Conservation (phyloP, 805 yeast genomes). For the Barnettozyma californica region DNA sequence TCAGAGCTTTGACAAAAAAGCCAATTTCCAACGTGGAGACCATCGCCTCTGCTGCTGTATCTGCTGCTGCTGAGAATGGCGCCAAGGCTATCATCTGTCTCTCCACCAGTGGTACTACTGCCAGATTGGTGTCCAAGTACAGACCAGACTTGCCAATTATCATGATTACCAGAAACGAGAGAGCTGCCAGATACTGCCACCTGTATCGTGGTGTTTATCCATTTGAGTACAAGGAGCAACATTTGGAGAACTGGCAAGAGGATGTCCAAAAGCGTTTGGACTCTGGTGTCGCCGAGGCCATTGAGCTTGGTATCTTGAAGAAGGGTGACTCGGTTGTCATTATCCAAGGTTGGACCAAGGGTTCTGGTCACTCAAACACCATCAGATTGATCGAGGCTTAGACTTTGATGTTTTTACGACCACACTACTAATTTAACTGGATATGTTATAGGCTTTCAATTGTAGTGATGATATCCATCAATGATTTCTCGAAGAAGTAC, state of each 20-base stretch:
- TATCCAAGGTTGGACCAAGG: conserved; percentile 98
- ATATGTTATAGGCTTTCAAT: background rate
- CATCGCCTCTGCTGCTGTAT: conserved; percentile 93
- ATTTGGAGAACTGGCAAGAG: conserved; percentile 79
- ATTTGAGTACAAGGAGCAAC: conserved; percentile 66
- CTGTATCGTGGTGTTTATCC: conserved; percentile 99
- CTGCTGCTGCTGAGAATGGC: conserved; percentile 92
- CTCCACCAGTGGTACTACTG: conserved; percentile 92
- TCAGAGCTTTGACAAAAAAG: conserved; percentile 76
- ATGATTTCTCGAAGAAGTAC: background rate
- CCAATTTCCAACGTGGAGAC: conserved; percentile 96
- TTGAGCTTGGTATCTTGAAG: conserved; percentile 75
- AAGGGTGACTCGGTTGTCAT: conserved; percentile 89
- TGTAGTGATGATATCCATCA: background rate
- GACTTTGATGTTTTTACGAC: background rate
- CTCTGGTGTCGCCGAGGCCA: conserved; percentile 89
- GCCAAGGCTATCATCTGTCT: conserved; percentile 96
- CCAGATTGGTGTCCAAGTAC: conserved; percentile 94
- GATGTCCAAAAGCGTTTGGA: conserved; percentile 94
- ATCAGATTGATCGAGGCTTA: conserved; percentile 78
- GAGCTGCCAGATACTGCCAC: conserved; percentile 93
- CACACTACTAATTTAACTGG: background rate
- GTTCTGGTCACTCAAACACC: conserved; percentile 98
- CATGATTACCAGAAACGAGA: conserved; percentile 94
- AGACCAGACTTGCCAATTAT: conserved; percentile 96